A percentile compares a stretch with the other conserved stretches of the same genome.
These are phyloP conservation scores for Blastomyces percursus DNA, from an alignment of 2,329 filamentous ascomycete species.

Conservation along the genomic window DNA sequence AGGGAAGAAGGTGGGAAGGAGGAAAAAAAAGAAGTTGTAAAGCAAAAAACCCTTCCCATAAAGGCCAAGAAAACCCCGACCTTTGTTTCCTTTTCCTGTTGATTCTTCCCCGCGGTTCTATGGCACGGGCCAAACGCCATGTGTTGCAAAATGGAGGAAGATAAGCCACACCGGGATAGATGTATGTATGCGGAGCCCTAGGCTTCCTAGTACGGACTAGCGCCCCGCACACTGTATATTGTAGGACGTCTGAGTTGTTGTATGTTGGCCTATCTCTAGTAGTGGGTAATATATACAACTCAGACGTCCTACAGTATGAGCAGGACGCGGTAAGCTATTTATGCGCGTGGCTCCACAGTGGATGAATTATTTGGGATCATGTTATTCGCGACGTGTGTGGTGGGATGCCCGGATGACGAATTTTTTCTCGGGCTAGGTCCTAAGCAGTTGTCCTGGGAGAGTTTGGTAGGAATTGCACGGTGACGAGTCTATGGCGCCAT, in stretches of 20 bases:
- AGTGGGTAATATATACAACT: too few species aligned
- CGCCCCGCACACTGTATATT: too few species aligned
- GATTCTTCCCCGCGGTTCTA: neutral
- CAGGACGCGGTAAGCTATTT: neutral
- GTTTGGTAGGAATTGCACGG: neutral
- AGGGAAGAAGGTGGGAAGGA: neutral
- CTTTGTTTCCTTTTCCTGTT: neutral
- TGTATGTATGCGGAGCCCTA: too few species aligned
- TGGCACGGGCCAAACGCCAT: neutral
- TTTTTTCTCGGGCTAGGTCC: neutral
- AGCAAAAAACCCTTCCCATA: neutral
- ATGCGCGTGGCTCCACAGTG: neutral
- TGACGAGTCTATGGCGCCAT: neutral
- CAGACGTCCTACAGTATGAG: too few species aligned
- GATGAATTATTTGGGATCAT: neutral
- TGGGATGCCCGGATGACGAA: neutral
- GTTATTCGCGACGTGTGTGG: neutral
- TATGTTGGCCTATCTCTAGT: too few species aligned
- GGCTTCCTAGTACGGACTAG: too few species aligned
- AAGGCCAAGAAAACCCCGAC: neutral
- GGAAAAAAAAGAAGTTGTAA: too few species aligned
- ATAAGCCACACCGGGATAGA: neutral
- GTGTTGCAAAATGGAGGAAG: neutral
- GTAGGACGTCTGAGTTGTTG: too few species aligned
- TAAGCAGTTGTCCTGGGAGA: neutral